A percentile compares a stretch with the other conserved stretches of the same genome.
Conservation (phyloP, 164 flowering plant genomes). For the Houttuynia cordata region DNA sequence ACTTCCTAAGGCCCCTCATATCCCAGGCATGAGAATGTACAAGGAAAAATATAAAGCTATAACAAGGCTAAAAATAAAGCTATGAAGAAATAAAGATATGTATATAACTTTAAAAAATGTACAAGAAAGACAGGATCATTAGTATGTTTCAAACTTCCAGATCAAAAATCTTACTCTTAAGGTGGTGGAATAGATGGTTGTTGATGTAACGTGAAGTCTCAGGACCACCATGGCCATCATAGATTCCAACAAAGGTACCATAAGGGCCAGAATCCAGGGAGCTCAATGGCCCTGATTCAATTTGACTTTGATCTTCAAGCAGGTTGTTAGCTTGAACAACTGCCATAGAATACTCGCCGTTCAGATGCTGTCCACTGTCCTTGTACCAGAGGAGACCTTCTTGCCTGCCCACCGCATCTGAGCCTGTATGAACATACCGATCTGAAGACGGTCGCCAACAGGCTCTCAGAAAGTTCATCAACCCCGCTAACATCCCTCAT, state of each 20-base stretch:
- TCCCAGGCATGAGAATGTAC: too few species aligned
- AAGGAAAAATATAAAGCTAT: neutral
- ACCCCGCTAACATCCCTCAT: slow-evolving; percentile 73
- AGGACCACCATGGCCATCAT: slow-evolving; percentile 93
- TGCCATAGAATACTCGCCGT: slow-evolving; percentile 79
- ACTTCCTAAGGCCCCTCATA: too few species aligned
- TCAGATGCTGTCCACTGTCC: slow-evolving; percentile 60
- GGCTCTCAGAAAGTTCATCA: slow-evolving; percentile 59
- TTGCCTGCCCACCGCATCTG: slow-evolving; percentile 46
- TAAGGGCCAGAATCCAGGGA: slow-evolving; percentile 47
- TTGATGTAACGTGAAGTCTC: slow-evolving; percentile 69
- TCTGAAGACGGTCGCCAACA: slow-evolving; percentile 55
- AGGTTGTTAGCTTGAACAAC: slow-evolving; percentile 75
- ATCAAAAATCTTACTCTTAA: slow-evolving; percentile 41
- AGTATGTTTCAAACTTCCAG: neutral
- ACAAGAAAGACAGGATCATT: neutral
- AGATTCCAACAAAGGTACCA: slow-evolving; percentile 72
- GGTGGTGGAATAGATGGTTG: slow-evolving; percentile 62
- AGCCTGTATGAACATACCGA: slow-evolving; percentile 30
- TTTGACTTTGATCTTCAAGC: slow-evolving; percentile 80
- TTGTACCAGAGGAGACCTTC: slow-evolving; percentile 83
- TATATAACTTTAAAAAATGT: neutral
- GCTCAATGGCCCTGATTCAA: slow-evolving; percentile 66
- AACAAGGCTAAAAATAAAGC: neutral
- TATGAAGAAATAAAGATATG: too few species aligned